Conservation (phyloP, 2,329 filamentous ascomycete genomes). For the Xylariaceae sp. region DNA sequence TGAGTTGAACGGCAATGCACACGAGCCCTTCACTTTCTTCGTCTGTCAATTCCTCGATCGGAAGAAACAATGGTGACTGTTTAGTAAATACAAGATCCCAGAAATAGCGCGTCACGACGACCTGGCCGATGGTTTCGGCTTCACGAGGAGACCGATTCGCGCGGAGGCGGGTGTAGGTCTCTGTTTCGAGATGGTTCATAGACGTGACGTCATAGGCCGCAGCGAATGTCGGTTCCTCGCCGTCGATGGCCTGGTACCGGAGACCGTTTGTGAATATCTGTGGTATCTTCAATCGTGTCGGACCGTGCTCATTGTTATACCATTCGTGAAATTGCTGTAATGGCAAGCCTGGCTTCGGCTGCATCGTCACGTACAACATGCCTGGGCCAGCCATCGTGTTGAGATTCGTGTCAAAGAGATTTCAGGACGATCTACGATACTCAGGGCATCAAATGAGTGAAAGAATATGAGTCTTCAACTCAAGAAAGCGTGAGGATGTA, state of each 20-base stretch:
- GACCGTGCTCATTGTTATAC: slow-evolving; percentile 94
- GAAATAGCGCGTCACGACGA: slow-evolving; percentile 66
- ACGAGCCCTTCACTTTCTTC: slow-evolving; percentile 58
- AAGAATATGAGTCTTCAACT: too few relatives aligned
- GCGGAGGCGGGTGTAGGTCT: slow-evolving; percentile 66
- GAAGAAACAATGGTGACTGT: slow-evolving; percentile 55
- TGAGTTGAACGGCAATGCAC: slow-evolving; percentile 61
- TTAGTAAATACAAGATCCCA: slow-evolving; percentile 63
- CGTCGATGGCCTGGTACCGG: slow-evolving; percentile 70
- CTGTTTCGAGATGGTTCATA: slow-evolving; percentile 67
- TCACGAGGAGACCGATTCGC: slow-evolving; percentile 54
- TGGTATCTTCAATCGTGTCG: slow-evolving; percentile 71
- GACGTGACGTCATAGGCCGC: slow-evolving; percentile 79
- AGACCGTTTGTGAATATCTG: slow-evolving; percentile 74
- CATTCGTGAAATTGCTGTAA: slow-evolving; percentile 78
- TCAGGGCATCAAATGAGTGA: too few relatives aligned
- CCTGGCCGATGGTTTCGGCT: slow-evolving; percentile 52
- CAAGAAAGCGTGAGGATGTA: too few relatives aligned
- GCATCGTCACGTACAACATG: slow-evolving; percentile 83
- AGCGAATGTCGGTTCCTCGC: slow-evolving; percentile 64
- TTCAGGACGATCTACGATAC: too few relatives aligned
- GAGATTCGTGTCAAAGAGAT: neutral
- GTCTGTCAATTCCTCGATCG: slow-evolving; percentile 59
- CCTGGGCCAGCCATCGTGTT: slow-evolving; percentile 53
- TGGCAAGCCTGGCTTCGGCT: slow-evolving; percentile 65